A percentile compares a stretch with the other conserved stretches of the same genome.
phyloP scores from a whole-genome alignment of 2,329 filamentous ascomycete species.

The Chalaropsis thielavioides region DNA sequence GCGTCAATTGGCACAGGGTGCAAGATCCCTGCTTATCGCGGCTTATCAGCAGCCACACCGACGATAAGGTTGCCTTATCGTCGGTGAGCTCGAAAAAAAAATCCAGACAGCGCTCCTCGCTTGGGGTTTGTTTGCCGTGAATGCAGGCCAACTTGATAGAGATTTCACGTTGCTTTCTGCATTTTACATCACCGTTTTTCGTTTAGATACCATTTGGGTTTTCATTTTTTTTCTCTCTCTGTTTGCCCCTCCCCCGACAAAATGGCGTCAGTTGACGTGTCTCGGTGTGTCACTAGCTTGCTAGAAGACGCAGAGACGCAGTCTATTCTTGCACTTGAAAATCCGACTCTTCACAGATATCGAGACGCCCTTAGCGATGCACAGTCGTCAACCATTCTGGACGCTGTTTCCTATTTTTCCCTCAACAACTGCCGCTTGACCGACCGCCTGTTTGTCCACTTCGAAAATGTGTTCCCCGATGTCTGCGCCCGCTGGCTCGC shows the following conservation, averaged over 20 bases:
- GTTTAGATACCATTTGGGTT: not conserved
- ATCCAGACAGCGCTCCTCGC: constrained; percentile 2
- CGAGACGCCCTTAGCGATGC: constrained; percentile 32
- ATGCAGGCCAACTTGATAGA: constrained; percentile 4
- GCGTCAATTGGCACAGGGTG: not conserved
- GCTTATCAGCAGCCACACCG: constrained; percentile 13
- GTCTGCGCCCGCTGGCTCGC: constrained; percentile 67
- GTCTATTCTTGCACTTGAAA: constrained; percentile 40
- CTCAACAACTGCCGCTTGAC: constrained; percentile 52
- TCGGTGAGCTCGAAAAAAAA: constrained; percentile 17
- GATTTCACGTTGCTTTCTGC: constrained; percentile 10
- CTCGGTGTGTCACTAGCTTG: constrained; percentile 17
- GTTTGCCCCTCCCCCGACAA: not conserved
- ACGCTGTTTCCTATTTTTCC: constrained; percentile 54
- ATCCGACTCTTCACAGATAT: not conserved
- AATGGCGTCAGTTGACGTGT: constrained; percentile 19
- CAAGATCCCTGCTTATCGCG: not conserved
- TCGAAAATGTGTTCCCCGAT: constrained; percentile 64
- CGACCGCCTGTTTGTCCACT: constrained; percentile 57
- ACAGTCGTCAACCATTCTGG: constrained; percentile 51
- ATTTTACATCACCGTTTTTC: not conserved
- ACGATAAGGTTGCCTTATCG: constrained; percentile 12
- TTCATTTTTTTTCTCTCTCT: not conserved
- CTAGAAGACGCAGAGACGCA: constrained; percentile 17
- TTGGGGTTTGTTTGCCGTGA: not conserved